Conservation (phyloP, 306 rosid genomes). For the Pyrus communis region DNA sequence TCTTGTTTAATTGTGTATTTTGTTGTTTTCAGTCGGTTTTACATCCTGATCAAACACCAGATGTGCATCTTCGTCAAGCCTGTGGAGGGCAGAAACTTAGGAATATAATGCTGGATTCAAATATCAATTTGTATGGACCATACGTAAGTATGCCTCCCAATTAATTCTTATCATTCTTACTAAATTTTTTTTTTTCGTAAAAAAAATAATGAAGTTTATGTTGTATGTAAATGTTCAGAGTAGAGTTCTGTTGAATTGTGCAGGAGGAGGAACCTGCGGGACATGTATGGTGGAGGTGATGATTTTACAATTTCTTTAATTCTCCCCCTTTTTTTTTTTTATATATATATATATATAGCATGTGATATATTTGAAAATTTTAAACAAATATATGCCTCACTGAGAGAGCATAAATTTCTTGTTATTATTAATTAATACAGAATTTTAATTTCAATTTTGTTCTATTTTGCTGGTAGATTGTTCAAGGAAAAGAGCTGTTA, state of each 20-base stretch:
- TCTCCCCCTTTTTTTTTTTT: not conserved
- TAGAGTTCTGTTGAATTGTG: conserved; percentile 68
- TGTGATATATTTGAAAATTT: not conserved
- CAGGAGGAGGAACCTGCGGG: conserved; percentile 79
- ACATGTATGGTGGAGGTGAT: conserved; percentile 94
- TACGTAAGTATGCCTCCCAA: conserved; percentile 39
- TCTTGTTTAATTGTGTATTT: not conserved
- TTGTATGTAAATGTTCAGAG: conserved; percentile 28
- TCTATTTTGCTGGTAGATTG: conserved; percentile 36
- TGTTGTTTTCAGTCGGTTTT: conserved; percentile 55
- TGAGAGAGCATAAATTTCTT: no score
- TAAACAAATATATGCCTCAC: no score
- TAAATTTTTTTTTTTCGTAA: not conserved
- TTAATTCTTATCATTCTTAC: not conserved
- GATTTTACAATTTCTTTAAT: not conserved
- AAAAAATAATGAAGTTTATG: not conserved
- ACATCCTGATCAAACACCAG: conserved; percentile 91
- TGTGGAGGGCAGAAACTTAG: conserved; percentile 85
- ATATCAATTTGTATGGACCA: conserved; percentile 78
- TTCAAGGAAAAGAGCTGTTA: conserved; percentile 71
- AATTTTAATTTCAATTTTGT: not conserved
- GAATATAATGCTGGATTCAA: conserved; percentile 64
- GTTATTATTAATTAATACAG: not conserved
- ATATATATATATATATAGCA: not conserved
- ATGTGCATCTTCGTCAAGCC: conserved; percentile 61